Base-by-base conservation (phyloP, 352 stramenopile species). In the Globisporangium spiculum region DNA sequence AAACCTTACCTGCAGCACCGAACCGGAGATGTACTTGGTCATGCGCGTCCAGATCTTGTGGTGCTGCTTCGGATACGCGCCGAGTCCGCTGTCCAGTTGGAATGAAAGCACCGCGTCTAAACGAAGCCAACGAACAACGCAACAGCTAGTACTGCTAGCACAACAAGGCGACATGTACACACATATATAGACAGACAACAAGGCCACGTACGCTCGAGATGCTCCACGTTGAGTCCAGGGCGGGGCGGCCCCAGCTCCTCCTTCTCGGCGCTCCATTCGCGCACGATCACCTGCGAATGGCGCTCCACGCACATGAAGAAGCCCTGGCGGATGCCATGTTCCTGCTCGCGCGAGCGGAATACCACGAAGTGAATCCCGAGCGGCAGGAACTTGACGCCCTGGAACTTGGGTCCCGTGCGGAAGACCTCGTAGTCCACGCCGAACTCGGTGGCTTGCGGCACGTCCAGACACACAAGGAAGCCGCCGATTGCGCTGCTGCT, bases 401-500 rank as follows among this genome's bases (percentile, higher is more conserved):
- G 79, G 66, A 96, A 96, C 61, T 88, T 86, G 3, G 77, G 52
- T 3, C 86, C 88, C 1, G 86, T 94, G 61, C 88, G 84, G 68
- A 94, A 96, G 18, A 93, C 78, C 64, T 94, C 84, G 69, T 96
- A 96, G 75, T 96, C 88, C 57, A 96, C 75, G 62, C 88, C 88
- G 46, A 96, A 93, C 73, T 96, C 88, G 6, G 84, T 94, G 58
- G 66, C 77, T 59, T 75, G 52, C 10, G 88, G 88, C n/a, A 96
- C 86, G 50, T 93, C 84, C 38, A 96, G 74, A 72, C 88, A 96
- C 66, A 96, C 86, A 41, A 96, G 71, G 58, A 92, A 92, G 53
- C 86, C 86, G 46, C 87, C 85, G 32, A 88, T 30, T 22, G 66
- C 71, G 61, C 61, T 56, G 48, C 53, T 55, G 22, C 32, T 36